Percentiles rank a stretch among this genome's conserved stretches.
Evolutionary conservation across 495 filamentous ascomycete species (phyloP).

Genomic region (Darksidea phi): DNA sequence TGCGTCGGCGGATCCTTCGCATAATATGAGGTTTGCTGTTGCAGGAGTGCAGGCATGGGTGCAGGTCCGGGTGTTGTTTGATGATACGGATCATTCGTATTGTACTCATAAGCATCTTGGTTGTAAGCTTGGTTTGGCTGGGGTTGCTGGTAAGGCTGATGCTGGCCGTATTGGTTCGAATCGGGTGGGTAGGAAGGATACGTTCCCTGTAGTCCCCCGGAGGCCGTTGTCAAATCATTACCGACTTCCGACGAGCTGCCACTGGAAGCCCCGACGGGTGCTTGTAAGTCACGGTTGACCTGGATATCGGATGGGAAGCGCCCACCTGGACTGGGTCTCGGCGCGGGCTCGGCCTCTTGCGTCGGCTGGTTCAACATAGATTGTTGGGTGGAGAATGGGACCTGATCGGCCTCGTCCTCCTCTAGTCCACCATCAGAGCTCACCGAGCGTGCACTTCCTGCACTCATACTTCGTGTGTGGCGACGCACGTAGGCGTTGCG

Average conservation of each 20-base stretch:
- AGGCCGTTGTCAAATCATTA: constrained; percentile 55
- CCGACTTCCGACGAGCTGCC: constrained; percentile 63
- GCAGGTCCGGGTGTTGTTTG: neutral
- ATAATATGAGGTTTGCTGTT: constrained; percentile 14
- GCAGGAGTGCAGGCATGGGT: neutral
- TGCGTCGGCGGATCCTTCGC: constrained; percentile 3
- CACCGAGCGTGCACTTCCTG: constrained; percentile 62
- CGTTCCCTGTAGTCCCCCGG: constrained; percentile 42
- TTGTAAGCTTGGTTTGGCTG: constrained; percentile 7
- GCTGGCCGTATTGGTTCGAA: constrained; percentile 8
- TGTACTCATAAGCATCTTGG: constrained; percentile 14
- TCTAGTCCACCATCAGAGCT: constrained; percentile 76
- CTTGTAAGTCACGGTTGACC: constrained; percentile 75
- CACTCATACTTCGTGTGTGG: constrained; percentile 73
- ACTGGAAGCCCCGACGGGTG: constrained; percentile 73
- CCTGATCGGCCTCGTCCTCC: constrained; percentile 76
- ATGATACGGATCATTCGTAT: constrained; percentile 14
- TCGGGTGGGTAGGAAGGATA: constrained; percentile 9
- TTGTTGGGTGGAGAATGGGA: constrained; percentile 47
- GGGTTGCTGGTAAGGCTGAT: constrained; percentile 5
- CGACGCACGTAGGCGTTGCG: constrained; percentile 79
- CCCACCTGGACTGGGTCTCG: constrained; percentile 78
- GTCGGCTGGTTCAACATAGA: constrained; percentile 37
- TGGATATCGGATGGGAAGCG: constrained; percentile 86
- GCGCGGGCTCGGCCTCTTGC: constrained; percentile 37